These are phyloP conservation scores for Furcasterigmium furcatum DNA, from an alignment of 2,329 filamentous ascomycete species.

Conservation along the genomic window DNA sequence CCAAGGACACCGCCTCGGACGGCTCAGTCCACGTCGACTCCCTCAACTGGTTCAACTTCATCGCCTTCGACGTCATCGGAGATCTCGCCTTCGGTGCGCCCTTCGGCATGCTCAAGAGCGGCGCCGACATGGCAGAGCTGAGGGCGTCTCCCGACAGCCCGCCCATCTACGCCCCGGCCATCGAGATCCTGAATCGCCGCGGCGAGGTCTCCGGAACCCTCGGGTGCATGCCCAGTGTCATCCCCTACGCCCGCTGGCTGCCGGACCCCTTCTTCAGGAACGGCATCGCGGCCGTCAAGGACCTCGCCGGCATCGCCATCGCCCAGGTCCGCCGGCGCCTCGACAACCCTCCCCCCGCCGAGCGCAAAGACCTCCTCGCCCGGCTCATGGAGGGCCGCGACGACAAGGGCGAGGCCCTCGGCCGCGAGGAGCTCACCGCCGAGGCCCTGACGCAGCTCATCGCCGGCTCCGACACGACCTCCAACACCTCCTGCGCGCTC, in stretches of 20 bases:
- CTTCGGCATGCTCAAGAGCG: slow-evolving; percentile 40
- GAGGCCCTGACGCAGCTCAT: slow-evolving; percentile 89
- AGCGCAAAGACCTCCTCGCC: slow-evolving; percentile 76
- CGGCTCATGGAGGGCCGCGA: slow-evolving; percentile 85
- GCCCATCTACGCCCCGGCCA: slow-evolving; percentile 70
- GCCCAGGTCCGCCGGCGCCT: slow-evolving; percentile 75
- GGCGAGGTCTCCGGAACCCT: slow-evolving; percentile 83
- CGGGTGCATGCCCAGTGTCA: slow-evolving; percentile 70
- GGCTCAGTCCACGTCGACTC: slow-evolving; percentile 66
- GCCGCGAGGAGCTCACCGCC: slow-evolving; percentile 77
- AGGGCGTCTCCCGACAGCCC: slow-evolving; percentile 55
- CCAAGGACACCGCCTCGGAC: slow-evolving; percentile 35
- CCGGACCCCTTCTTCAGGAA: slow-evolving; percentile 79
- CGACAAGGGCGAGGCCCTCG: slow-evolving; percentile 71
- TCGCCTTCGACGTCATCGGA: slow-evolving; percentile 26
- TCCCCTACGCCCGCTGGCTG: slow-evolving; percentile 75
- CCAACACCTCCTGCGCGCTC: slow-evolving; percentile 78
- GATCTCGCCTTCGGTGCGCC: slow-evolving; percentile 23
- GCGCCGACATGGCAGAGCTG: slow-evolving; percentile 74
- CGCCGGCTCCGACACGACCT: slow-evolving; percentile 73
- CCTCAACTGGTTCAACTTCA: slow-evolving; percentile 43
- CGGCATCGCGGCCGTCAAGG: slow-evolving; percentile 71
- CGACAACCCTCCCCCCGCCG: slow-evolving; percentile 61
- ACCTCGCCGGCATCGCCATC: slow-evolving; percentile 83
- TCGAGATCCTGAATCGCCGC: slow-evolving; percentile 83